Percentiles rank a stretch among this genome's conserved stretches.
Evolutionary conservation across 2,329 filamentous ascomycete genomes (phyloP).

Genomic region (Venturia asperata): DNA sequence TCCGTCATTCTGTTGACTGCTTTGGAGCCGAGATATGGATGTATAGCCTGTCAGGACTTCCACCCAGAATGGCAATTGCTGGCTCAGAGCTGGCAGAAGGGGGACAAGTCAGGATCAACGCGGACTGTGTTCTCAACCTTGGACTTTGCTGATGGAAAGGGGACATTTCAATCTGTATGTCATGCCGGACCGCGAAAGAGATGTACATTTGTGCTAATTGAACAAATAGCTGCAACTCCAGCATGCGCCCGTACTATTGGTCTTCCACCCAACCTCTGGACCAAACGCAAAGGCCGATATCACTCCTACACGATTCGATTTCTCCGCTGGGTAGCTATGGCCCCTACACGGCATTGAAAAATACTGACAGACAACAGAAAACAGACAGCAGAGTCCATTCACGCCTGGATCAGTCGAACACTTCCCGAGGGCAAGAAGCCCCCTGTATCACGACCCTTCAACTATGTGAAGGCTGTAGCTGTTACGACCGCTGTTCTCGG

Average conservation of each 20-base stretch:
- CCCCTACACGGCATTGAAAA: background rate
- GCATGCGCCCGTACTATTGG: constrained; percentile 82
- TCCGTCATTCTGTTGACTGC: constrained; percentile 81
- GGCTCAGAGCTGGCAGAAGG: constrained; percentile 77
- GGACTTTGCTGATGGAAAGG: constrained; percentile 79
- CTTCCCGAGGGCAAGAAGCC: constrained; percentile 64
- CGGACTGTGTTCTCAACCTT: constrained; percentile 73
- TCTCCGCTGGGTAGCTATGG: constrained; percentile 63
- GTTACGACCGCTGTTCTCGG: constrained; percentile 64
- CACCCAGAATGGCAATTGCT: constrained; percentile 91
- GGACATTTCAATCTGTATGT: constrained; percentile 76
- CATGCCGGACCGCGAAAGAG: background rate
- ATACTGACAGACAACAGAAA: constrained; percentile 44
- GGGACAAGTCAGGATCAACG: constrained; percentile 66
- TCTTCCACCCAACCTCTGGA: constrained; percentile 80
- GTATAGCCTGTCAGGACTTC: constrained; percentile 80
- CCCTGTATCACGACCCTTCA: constrained; percentile 72
- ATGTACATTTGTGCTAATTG: constrained; percentile 23
- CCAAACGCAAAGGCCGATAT: constrained; percentile 64
- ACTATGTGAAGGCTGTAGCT: constrained; percentile 70
- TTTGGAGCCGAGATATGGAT: constrained; percentile 73
- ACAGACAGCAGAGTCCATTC: constrained; percentile 68
- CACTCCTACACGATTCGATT: constrained; percentile 75
- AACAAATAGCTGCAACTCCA: constrained; percentile 70
- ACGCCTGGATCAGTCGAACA: constrained; percentile 70